phyloP scores from a whole-genome alignment of 2,329 filamentous ascomycete species.

The Ceratocystis colombiana region DNA sequence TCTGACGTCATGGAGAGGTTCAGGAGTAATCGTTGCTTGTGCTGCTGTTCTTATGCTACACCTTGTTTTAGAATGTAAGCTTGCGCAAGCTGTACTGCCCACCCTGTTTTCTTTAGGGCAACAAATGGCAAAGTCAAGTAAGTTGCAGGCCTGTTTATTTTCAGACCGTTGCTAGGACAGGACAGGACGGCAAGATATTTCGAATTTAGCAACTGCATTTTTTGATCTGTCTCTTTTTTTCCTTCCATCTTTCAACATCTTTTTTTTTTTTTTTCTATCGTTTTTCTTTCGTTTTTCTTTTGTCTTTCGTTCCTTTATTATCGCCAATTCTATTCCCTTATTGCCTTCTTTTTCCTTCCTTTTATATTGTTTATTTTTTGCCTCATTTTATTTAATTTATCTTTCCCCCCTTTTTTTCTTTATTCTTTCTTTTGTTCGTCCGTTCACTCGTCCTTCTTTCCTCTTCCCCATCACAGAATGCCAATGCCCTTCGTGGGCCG shows the following conservation, averaged over 20 bases:
- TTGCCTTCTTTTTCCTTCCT: conserved; percentile 18
- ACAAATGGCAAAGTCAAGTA: background rate
- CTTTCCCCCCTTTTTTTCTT: background rate
- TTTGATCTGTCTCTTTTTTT: conserved; percentile 9
- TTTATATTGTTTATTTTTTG: conserved; percentile 20
- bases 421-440: conserved; percentile 1
- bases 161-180: background rate
- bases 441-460: conserved; percentile 12
- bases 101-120: background rate
- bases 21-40: no score
- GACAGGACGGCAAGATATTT: background rate
- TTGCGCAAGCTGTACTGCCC: background rate
- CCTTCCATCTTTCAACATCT: conserved; percentile 26
- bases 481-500: conserved; percentile 45
- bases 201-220: conserved; percentile 7
- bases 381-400: conserved; percentile 23
- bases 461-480: conserved; percentile 34
- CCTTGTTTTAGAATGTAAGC: background rate
- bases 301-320: conserved; percentile 17
- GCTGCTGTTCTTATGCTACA: background rate
- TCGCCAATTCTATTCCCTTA: background rate
- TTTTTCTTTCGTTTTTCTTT: background rate
- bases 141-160: conserved; percentile 9
- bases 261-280: conserved; percentile 19
- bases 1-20: background rate